Conservation (phyloP, 2,329 filamentous ascomycete genomes). For the Fusarium continuum region DNA sequence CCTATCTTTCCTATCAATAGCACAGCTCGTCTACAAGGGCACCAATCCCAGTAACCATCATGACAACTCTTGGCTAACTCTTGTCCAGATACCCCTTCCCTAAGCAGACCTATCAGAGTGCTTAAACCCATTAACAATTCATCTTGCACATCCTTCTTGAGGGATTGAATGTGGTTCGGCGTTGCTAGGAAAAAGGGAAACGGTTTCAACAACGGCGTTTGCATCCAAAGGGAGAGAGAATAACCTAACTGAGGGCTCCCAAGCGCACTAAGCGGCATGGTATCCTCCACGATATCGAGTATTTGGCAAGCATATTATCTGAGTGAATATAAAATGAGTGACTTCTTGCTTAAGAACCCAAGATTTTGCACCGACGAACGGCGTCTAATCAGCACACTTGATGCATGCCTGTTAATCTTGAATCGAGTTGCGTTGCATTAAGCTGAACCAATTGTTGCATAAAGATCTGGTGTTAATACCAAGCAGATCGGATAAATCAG, state of each 20-base stretch:
- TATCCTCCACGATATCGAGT: constrained; percentile 56
- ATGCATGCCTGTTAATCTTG: neutral
- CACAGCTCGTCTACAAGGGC: constrained; percentile 17
- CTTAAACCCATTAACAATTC: constrained; percentile 44
- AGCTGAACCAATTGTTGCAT: constrained; percentile 19
- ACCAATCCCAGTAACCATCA: constrained; percentile 20
- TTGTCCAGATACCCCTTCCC: constrained; percentile 76
- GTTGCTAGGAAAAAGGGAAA: constrained; percentile 55
- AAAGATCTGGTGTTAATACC: constrained; percentile 10
- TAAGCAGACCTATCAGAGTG: constrained; percentile 76
- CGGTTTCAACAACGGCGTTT: constrained; percentile 66
- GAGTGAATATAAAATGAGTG: constrained; percentile 41
- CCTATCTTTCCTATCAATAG: constrained; percentile 29
- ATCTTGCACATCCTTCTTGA: constrained; percentile 40
- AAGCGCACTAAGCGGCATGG: constrained; percentile 48
- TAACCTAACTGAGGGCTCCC: constrained; percentile 44
- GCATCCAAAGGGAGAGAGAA: constrained; percentile 47
- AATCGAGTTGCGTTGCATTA: neutral
- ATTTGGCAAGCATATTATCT: constrained; percentile 45
- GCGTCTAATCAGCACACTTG: constrained; percentile 16
- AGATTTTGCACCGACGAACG: constrained; percentile 25
- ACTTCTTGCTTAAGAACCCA: constrained; percentile 38
- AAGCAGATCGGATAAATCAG: constrained; percentile 9
- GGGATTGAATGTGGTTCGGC: constrained; percentile 49
- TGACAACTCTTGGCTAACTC: constrained; percentile 31